Evolutionary conservation across 345 rosid species (phyloP).

Genomic region (Streptanthus diversifolius): DNA sequence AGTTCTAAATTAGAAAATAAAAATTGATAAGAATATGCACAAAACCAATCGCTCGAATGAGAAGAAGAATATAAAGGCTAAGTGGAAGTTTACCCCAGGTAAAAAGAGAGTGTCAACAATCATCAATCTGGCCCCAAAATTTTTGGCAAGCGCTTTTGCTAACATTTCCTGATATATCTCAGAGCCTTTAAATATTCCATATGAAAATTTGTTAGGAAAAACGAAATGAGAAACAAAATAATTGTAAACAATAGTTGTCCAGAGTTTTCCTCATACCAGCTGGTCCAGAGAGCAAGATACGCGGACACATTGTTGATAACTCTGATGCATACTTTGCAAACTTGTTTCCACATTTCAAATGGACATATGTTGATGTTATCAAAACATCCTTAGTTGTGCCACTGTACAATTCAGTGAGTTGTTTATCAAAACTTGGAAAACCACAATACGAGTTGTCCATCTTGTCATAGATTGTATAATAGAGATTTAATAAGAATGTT

Average conservation of each 20-base stretch:
- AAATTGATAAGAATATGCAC: background rate
- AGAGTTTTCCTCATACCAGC: constrained; percentile 65
- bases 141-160: constrained; percentile 81
- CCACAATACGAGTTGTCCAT: background rate
- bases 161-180: constrained; percentile 95
- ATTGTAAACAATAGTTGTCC: constrained; percentile 18
- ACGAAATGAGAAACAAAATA: background rate
- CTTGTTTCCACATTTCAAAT: constrained; percentile 65
- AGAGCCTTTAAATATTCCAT: constrained; percentile 54
- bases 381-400: constrained; percentile 82
- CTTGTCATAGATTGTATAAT: background rate
- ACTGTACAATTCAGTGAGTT: constrained; percentile 41
- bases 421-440: constrained; percentile 3
- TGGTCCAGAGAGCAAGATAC: constrained; percentile 90
- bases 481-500: background rate
- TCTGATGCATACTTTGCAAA: constrained; percentile 59
- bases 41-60: background rate
- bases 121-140: constrained; percentile 67
- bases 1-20: background rate
- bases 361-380: constrained; percentile 65
- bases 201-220: background rate
- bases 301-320: constrained; percentile 69
- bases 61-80: background rate
- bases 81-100: constrained; percentile 77
- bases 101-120: constrained; percentile 75